A percentile compares a stretch with the other conserved stretches of the same genome.
phyloP scores from a whole-genome alignment of 176 grass and related monocot genomes.

The Lolium multiflorum region DNA sequence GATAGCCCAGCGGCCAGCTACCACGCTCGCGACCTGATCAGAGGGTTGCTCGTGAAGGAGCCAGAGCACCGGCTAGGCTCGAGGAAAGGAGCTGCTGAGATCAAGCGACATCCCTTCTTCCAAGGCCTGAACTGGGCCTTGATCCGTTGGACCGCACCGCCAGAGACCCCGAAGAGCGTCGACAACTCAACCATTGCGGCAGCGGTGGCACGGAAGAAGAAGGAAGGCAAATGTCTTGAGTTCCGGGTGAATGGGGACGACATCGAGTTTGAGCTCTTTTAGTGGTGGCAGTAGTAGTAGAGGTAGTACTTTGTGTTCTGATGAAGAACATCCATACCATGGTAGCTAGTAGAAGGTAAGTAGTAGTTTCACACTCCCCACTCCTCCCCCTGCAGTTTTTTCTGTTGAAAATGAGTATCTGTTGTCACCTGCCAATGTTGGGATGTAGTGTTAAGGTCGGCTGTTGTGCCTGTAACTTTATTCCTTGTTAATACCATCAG shows the following conservation, averaged over 20 bases:
- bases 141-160: conserved; percentile 80
- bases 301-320: conserved; percentile 39
- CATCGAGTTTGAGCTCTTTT: conserved; percentile 91
- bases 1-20: conserved; percentile 72
- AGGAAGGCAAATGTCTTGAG: conserved; percentile 84
- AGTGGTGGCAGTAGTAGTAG: conserved; percentile 40
- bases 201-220: conserved; percentile 62
- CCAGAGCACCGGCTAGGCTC: conserved; percentile 81
- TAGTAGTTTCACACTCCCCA: conserved; percentile 30
- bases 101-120: conserved; percentile 94
- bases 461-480: conserved; percentile 56
- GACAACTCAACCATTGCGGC: conserved; percentile 40
- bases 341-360: conserved; percentile 44
- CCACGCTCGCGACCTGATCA: conserved; percentile 78
- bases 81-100: conserved; percentile 77
- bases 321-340: conserved; percentile 44
- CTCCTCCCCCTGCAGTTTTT: conserved; percentile 47
- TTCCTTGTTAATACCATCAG: conserved; percentile 85
- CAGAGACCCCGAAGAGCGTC: conserved; percentile 63
- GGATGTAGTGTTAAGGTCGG: conserved; percentile 44
- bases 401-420: conserved; percentile 47
- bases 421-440: conserved; percentile 37
- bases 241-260: conserved; percentile 82
- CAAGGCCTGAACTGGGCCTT: conserved; percentile 96
- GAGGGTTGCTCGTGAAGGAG: conserved; percentile 88